phyloP scores from a whole-genome alignment of 129 eudicot genomes.

The Pseudognaphalium luteoalbum region DNA sequence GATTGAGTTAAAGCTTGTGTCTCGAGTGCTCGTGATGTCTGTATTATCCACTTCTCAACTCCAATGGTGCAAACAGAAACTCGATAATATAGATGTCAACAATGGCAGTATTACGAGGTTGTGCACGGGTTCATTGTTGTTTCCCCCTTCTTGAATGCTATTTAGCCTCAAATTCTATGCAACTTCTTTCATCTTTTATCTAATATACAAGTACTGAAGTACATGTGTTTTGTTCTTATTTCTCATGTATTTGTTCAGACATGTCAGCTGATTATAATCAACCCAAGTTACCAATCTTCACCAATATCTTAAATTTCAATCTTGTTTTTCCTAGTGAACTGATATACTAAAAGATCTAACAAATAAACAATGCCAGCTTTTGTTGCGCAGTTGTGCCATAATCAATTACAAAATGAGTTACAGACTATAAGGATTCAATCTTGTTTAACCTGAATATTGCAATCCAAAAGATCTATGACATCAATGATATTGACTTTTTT shows the following conservation, averaged over 20 bases:
- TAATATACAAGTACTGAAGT: background rate
- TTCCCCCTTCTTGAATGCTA: constrained; percentile 39
- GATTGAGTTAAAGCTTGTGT: constrained; percentile 52
- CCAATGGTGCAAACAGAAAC: constrained; percentile 60
- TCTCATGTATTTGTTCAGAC: background rate
- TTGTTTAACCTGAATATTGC: background rate
- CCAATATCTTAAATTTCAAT: background rate
- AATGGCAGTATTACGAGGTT: constrained; percentile 30
- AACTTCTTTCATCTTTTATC: background rate
- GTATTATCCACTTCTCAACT: constrained; percentile 54
- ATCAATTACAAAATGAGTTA: background rate
- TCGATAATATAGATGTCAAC: constrained; percentile 38
- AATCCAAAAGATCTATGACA: background rate
- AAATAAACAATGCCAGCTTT: background rate
- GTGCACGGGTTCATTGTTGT: constrained; percentile 26
- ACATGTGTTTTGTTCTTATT: background rate
- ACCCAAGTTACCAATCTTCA: too few species aligned
- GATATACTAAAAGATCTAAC: background rate
- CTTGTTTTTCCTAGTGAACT: background rate
- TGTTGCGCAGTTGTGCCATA: background rate
- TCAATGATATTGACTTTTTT: too few species aligned
- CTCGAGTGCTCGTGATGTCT: constrained; percentile 49
- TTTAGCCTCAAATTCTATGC: too few species aligned
- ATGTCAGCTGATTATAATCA: background rate
- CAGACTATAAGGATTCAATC: background rate